Evolutionary conservation across 257 asterid species (phyloP), one percentile per base, ranked within the genome.

Genomic region (Petunia axillaris): DNA sequence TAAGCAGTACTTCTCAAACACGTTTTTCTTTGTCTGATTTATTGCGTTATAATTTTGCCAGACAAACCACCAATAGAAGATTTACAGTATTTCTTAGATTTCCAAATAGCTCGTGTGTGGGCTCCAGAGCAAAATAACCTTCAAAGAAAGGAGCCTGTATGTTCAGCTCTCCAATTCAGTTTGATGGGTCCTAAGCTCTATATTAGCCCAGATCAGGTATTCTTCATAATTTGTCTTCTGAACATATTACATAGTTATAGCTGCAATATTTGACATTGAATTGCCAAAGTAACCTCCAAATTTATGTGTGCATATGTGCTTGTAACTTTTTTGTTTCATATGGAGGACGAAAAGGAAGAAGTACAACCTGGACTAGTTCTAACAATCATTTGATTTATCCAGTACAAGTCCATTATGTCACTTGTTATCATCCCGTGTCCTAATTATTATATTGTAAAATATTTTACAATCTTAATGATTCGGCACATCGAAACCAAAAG

Each of bases 11-110:
- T 71, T 48, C 43, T 48, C 13, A 35, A 71, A 48, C 35, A 48
- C 35, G 44, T 35, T 3, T 48, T 48, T 35, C 39, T 1, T 46
- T 48, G 60, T 48, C 77, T 71, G 77, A 71, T 71, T 11, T 25
- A 48, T 71, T 48, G 10, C 60, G 35, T 71, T 71, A 35, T 77
- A 79, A 85, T 83, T 59, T 59, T 40, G 59, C 65, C 98, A 96
- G 99, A 94, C 88, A 96, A 96, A 87, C 99, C 99, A 59, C 99
- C 98, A 7, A 96, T 96, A 16, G 98, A 96, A 93, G 99, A 96
- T 89, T 90, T 96, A 79, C 99, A 96, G 87, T 94, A 96, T 86
- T 96, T 96, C 88, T 81, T 96, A 77, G 99, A 96, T 87, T 96
- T 94, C 85, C 99, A 96, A 90, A 96, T 96, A 83, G 80, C 97